Percentiles rank a stretch among this genome's conserved stretches.
phyloP scores from a whole-genome alignment of 2,329 filamentous ascomycete genomes.

The Aspergillus latus region DNA sequence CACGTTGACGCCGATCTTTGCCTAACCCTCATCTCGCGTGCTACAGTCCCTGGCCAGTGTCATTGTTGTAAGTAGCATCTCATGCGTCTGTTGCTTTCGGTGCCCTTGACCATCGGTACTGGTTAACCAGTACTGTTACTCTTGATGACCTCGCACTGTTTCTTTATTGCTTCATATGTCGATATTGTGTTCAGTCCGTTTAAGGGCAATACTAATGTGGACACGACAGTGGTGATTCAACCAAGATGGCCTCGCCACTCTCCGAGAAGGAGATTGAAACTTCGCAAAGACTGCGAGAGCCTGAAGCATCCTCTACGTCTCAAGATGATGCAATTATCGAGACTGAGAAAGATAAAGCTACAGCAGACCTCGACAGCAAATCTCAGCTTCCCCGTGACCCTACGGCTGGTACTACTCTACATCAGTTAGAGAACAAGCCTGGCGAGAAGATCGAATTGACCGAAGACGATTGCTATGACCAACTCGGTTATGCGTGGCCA shows the following conservation, averaged over 20 bases:
- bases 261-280: conserved; percentile 20
- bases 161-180: not conserved
- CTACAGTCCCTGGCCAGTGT: conserved; percentile 1
- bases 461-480: conserved; percentile 62
- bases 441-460: conserved; percentile 41
- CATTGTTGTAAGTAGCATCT: conserved; percentile 8
- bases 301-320: conserved; percentile 35
- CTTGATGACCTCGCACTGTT: not conserved
- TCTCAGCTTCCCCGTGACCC: conserved; percentile 19
- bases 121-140: not conserved
- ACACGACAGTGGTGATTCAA: conserved; percentile 1
- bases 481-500: conserved; percentile 64
- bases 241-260: conserved; percentile 23
- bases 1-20: conserved; percentile 4
- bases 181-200: not conserved
- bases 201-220: not conserved
- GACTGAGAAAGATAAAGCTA: conserved; percentile 22
- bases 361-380: conserved; percentile 15
- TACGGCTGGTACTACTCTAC: conserved; percentile 19
- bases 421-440: conserved; percentile 28
- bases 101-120: not conserved
- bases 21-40: not conserved
- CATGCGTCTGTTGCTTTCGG: not conserved
- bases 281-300: conserved; percentile 30
- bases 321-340: conserved; percentile 30